These are phyloP conservation scores for Clitopilus passeckerianus DNA, from an alignment of 768 basidiomycete species.

Conservation along the genomic window DNA sequence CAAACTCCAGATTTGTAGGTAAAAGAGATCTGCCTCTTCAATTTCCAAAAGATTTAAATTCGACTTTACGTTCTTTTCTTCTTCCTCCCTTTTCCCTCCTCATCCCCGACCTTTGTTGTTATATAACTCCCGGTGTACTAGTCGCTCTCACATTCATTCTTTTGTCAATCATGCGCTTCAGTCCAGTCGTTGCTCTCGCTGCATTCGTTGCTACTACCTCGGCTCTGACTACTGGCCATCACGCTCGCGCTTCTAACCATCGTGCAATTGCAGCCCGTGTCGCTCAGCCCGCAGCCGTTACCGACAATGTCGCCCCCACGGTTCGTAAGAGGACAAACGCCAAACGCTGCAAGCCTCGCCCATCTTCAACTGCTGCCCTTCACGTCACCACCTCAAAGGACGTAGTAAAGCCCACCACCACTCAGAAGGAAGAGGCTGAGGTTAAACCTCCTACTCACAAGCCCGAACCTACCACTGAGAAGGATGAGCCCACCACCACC, in stretches of 20 bases:
- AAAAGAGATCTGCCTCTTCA: background rate
- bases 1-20: background rate
- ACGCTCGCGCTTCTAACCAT: constrained; percentile 28
- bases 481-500: constrained; percentile 13
- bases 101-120: constrained; percentile 2
- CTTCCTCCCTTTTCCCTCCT: constrained; percentile 13
- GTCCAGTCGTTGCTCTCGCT: constrained; percentile 36
- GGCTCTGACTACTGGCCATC: constrained; percentile 37
- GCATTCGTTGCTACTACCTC: constrained; percentile 32
- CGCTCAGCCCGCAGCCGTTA: constrained; percentile 24
- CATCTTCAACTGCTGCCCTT: constrained; percentile 21
- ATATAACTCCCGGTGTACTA: constrained; percentile 36
- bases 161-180: background rate
- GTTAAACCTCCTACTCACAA: constrained; percentile 11
- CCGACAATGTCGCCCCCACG: constrained; percentile 11
- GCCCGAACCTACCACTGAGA: constrained; percentile 8
- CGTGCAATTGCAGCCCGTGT: constrained; percentile 37
- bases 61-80: constrained; percentile 8
- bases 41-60: constrained; percentile 1
- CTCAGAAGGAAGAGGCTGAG: constrained; percentile 1
- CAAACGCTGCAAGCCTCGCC: constrained; percentile 52
- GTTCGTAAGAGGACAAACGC: constrained; percentile 24
- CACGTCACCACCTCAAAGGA: background rate
- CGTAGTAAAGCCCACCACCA: background rate
- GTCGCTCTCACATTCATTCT: background rate